These are phyloP conservation scores for Albizia julibrissin DNA, from an alignment of 306 rosid species.

Conservation along the genomic window DNA sequence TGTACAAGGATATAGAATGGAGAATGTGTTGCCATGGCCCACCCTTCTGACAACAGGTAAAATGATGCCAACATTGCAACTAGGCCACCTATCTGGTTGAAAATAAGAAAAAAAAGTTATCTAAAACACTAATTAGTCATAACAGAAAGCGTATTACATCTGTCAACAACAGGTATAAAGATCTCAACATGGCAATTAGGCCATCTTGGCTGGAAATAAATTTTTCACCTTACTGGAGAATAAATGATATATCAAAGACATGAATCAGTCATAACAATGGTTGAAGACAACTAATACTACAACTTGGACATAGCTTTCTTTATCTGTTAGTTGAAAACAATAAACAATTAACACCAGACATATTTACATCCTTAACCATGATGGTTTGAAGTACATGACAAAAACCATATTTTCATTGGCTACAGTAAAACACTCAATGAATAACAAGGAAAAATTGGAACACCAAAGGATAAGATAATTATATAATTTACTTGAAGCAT, in stretches of 20 bases:
- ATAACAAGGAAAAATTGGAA: neutral
- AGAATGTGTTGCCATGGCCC: conserved; percentile 85
- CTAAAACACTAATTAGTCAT: neutral
- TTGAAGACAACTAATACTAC: neutral
- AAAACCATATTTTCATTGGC: conserved; percentile 4
- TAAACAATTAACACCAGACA: neutral
- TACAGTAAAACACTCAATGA: conserved; percentile 26
- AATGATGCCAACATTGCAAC: conserved; percentile 90
- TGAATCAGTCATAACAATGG: conserved; percentile 4
- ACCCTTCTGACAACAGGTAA: conserved; percentile 89
- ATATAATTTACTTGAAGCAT: conserved; percentile 14
- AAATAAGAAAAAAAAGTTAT: conserved; percentile 33
- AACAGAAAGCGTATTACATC: conserved; percentile 15
- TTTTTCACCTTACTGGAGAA: conserved; percentile 32
- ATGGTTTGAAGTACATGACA: conserved; percentile 1
- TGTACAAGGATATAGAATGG: conserved; percentile 86
- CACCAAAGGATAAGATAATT: conserved; percentile 1
- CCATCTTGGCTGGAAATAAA: conserved; percentile 60
- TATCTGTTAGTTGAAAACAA: conserved; percentile 7
- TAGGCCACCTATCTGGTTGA: conserved; percentile 85
- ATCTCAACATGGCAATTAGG: conserved; percentile 80
- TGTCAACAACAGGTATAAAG: conserved; percentile 80
- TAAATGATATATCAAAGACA: conserved; percentile 23
- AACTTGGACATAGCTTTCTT: neutral
- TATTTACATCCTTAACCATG: conserved; percentile 14